Conservation (phyloP, 345 rosid genomes). For the Rhodomyrtus tomentosa region DNA sequence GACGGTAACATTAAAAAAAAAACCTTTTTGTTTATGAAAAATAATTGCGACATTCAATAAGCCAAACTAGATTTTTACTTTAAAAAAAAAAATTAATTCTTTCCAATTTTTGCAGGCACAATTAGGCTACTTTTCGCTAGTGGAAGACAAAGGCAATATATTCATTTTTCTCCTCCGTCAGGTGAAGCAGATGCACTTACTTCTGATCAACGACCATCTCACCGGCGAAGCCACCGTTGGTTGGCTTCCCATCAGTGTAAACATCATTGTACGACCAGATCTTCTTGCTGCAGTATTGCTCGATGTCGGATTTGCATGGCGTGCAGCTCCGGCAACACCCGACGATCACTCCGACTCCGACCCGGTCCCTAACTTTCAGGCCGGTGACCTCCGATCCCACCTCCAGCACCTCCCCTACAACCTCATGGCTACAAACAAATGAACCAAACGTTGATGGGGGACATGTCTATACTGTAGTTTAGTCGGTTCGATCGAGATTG, state of each 20-base stretch:
- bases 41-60: not conserved
- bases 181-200: conserved; percentile 14
- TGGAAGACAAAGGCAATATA: not conserved
- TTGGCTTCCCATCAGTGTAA: conserved; percentile 59
- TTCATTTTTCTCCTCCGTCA: not conserved
- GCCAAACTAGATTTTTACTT: not conserved
- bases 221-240: conserved; percentile 69
- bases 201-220: conserved; percentile 64
- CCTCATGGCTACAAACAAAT: conserved; percentile 45
- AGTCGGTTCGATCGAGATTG: not conserved
- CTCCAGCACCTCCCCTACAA: conserved; percentile 66
- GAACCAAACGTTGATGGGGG: not conserved
- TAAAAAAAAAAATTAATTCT: not conserved
- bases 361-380: conserved; percentile 41
- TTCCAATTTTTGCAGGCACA: not conserved
- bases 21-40: not conserved
- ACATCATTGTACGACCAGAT: conserved; percentile 52
- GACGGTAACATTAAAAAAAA: not conserved
- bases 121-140: not conserved
- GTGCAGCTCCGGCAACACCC: conserved; percentile 56
- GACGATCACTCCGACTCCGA: conserved; percentile 52
- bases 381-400: conserved; percentile 49
- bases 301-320: conserved; percentile 43
- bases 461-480: not conserved
- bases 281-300: conserved; percentile 59